These are phyloP conservation scores for Tagetes patula DNA, from an alignment of 129 eudicot genomes.

Conservation along the genomic window DNA sequence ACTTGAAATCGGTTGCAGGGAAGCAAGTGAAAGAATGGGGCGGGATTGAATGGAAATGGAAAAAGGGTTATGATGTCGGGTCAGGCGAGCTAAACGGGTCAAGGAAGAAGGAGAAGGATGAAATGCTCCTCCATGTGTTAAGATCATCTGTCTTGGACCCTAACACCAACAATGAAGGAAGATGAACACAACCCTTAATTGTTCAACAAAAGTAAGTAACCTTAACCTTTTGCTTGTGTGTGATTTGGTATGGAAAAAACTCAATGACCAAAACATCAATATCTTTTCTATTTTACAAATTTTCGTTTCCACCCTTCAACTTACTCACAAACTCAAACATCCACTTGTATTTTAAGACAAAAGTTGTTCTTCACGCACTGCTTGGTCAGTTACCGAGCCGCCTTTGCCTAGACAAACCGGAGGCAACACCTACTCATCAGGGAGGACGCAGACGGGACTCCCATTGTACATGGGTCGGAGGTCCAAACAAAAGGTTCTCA, in stretches of 20 bases:
- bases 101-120: conserved; percentile 44
- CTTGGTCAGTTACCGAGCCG: too few species aligned
- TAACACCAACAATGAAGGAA: neutral
- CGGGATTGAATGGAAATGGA: conserved; percentile 29
- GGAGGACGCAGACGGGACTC: too few species aligned
- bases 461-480: too few species aligned
- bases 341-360: neutral
- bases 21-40: conserved; percentile 39
- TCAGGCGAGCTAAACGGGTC: conserved; percentile 38
- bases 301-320: conserved; percentile 26
- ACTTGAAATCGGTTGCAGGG: conserved; percentile 45
- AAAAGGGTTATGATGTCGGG: conserved; percentile 28
- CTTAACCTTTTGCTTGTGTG: too few species aligned
- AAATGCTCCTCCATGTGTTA: conserved; percentile 40
- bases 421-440: too few species aligned
- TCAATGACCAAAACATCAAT: conserved; percentile 19
- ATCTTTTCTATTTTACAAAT: conserved; percentile 7
- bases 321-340: neutral
- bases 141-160: conserved; percentile 47
- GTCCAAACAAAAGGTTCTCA: too few species aligned
- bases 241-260: neutral
- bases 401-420: too few species aligned
- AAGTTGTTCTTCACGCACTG: too few species aligned
- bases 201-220: conserved; percentile 2
- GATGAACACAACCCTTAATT: neutral